Percentiles rank a stretch among this genome's conserved stretches.
Conservation (phyloP, 805 yeast genomes). For the Zygosaccharomyces kombuchaensis region DNA sequence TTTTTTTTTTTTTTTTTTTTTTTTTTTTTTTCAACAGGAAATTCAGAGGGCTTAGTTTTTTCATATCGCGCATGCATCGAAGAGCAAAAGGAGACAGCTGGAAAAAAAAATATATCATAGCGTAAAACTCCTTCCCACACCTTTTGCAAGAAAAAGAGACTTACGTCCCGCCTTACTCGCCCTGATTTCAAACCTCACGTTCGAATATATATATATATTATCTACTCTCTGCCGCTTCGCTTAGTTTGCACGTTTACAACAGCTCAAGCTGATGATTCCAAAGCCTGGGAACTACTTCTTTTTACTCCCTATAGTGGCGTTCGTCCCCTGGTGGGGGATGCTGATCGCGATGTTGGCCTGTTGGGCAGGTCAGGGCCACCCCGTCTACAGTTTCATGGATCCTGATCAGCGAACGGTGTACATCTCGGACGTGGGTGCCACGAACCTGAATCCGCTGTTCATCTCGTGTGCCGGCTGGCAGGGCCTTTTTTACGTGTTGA, state of each 20-base stretch:
- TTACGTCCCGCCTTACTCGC: neutral
- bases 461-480: constrained; percentile 74
- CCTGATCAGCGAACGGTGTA: constrained; percentile 52
- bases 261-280: constrained; percentile 6
- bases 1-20: too few species aligned
- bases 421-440: constrained; percentile 85
- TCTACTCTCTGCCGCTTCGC: neutral
- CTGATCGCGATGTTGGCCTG: constrained; percentile 68
- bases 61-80: constrained; percentile 8
- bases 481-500: constrained; percentile 65
- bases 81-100: constrained; percentile 5
- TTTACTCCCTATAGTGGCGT: constrained; percentile 60
- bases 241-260: neutral
- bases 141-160: neutral
- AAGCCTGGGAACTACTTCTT: constrained; percentile 43
- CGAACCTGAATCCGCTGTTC: constrained; percentile 78
- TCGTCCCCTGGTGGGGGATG: constrained; percentile 88
- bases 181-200: neutral
- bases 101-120: constrained; percentile 5
- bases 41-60: constrained; percentile 8
- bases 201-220: neutral
- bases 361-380: constrained; percentile 82
- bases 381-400: constrained; percentile 56
- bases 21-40: neutral
- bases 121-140: neutral